These are phyloP conservation scores for Pythium periplocum DNA, from an alignment of 352 stramenopile species.

Conservation along the genomic window DNA sequence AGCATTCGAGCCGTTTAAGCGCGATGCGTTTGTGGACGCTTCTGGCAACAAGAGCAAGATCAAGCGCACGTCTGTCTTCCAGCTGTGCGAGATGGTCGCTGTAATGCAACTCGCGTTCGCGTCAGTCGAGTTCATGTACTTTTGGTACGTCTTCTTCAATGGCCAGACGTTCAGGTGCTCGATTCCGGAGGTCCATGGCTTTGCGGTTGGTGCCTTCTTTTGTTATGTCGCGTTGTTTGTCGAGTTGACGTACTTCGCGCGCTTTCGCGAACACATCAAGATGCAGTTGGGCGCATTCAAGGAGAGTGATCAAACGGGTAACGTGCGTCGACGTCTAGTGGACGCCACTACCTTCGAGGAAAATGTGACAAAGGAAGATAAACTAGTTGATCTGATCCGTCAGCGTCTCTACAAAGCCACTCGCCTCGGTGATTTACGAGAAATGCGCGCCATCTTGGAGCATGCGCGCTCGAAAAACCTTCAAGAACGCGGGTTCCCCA, in stretches of 20 bases:
- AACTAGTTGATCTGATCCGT: slow-evolving; percentile 45
- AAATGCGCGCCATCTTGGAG: slow-evolving; percentile 57
- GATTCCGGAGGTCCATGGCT: slow-evolving; percentile 43
- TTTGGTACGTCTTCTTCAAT: slow-evolving; percentile 83
- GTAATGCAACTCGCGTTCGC: slow-evolving; percentile 53
- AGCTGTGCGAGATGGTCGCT: slow-evolving; percentile 59
- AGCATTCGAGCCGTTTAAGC: slow-evolving; percentile 71
- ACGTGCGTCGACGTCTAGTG: slow-evolving; percentile 64
- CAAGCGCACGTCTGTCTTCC: slow-evolving; percentile 64
- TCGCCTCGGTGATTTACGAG: slow-evolving; percentile 51
- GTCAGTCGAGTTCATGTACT: slow-evolving; percentile 55
- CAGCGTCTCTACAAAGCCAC: slow-evolving; percentile 74
- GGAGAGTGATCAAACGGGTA: slow-evolving; percentile 70
- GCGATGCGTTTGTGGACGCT: slow-evolving; percentile 28
- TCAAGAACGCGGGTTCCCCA: slow-evolving; percentile 47
- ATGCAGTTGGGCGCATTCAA: slow-evolving; percentile 80
- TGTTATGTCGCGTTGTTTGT: slow-evolving; percentile 61
- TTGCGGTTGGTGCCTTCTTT: slow-evolving; percentile 41
- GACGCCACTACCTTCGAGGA: slow-evolving; percentile 45
- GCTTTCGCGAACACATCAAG: slow-evolving; percentile 80
- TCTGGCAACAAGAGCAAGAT: slow-evolving; percentile 63
- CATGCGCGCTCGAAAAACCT: slow-evolving; percentile 41
- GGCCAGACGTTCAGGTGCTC: slow-evolving; percentile 54
- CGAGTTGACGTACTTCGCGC: slow-evolving; percentile 64
- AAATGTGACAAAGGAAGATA: slow-evolving; percentile 40